Evolutionary conservation across 1,284 basidiomycete species (phyloP).

Genomic region (Cutaneotrichosporon spelunceum): DNA sequence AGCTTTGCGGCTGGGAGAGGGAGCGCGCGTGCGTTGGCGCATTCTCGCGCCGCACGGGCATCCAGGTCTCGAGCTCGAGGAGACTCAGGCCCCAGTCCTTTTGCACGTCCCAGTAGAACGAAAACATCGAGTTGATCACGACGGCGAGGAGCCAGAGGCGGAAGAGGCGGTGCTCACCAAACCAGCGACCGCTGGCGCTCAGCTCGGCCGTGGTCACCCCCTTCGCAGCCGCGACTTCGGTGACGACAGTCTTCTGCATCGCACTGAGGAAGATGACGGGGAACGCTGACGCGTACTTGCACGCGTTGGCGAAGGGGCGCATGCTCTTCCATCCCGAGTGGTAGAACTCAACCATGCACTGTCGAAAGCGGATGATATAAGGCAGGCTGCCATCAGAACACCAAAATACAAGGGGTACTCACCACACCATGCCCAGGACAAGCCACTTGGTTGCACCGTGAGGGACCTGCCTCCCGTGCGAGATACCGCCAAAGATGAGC

Average conservation of each 20-base stretch:
- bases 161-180: conserved; percentile 73
- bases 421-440: conserved; percentile 83
- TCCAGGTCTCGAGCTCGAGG: conserved; percentile 57
- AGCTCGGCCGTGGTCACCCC: conserved; percentile 52
- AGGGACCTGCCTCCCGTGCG: conserved; percentile 62
- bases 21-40: conserved; percentile 2
- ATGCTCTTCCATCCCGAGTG: conserved; percentile 64
- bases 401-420: conserved; percentile 30
- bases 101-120: conserved; percentile 98
- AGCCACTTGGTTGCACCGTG: conserved; percentile 68
- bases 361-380: conserved; percentile 84
- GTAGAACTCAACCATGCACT: conserved; percentile 84
- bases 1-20: background rate
- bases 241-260: conserved; percentile 67
- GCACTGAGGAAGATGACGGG: conserved; percentile 96
- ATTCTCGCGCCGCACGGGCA: background rate
- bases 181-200: conserved; percentile 59
- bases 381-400: conserved; percentile 63
- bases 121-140: conserved; percentile 84
- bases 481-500: conserved; percentile 68
- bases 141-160: conserved; percentile 83
- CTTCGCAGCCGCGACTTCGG: conserved; percentile 58
- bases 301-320: conserved; percentile 82
- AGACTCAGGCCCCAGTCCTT: conserved; percentile 95
- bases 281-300: conserved; percentile 95